These are phyloP conservation scores for Nyssa sinensis DNA, from an alignment of 148 eudicot genomes.

Conservation along the genomic window DNA sequence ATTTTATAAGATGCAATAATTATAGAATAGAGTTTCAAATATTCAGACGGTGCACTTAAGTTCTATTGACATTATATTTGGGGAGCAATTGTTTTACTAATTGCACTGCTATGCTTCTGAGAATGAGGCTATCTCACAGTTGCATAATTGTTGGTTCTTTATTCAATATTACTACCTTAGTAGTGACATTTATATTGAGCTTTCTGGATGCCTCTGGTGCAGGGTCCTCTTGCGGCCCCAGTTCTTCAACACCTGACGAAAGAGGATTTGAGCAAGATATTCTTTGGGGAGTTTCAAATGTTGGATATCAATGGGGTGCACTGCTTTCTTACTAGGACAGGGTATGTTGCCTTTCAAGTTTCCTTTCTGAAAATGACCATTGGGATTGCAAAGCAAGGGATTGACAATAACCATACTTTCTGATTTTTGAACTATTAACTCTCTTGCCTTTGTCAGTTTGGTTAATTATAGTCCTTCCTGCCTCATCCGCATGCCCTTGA, in stretches of 20 bases:
- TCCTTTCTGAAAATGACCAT: not conserved
- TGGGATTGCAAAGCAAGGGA: not conserved
- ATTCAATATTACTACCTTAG: not conserved
- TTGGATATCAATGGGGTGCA: slow-evolving; percentile 70
- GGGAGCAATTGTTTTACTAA: not conserved
- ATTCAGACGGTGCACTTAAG: not conserved
- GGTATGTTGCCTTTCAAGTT: slow-evolving; percentile 42
- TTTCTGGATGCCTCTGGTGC: slow-evolving; percentile 25
- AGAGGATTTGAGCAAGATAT: slow-evolving; percentile 84
- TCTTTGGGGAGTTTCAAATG: slow-evolving; percentile 74
- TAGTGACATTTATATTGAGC: slow-evolving; percentile 11
- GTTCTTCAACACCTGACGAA: slow-evolving; percentile 87
- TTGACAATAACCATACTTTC: not conserved
- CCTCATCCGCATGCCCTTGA: no score
- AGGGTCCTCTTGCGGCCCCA: slow-evolving; percentile 98
- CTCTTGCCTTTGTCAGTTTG: not conserved
- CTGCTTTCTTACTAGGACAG: slow-evolving; percentile 93
- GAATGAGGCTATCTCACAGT: not conserved
- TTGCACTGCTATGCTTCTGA: not conserved
- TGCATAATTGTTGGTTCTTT: not conserved
- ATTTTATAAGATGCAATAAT: not conserved
- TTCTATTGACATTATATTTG: not conserved
- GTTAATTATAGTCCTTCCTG: no score
- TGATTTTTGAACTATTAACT: not conserved
- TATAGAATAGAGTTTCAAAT: not conserved